Evolutionary conservation across 2,329 filamentous ascomycete species (phyloP), one percentile per base, ranked within the genome.

Genomic region (Fusarium nygamai): DNA sequence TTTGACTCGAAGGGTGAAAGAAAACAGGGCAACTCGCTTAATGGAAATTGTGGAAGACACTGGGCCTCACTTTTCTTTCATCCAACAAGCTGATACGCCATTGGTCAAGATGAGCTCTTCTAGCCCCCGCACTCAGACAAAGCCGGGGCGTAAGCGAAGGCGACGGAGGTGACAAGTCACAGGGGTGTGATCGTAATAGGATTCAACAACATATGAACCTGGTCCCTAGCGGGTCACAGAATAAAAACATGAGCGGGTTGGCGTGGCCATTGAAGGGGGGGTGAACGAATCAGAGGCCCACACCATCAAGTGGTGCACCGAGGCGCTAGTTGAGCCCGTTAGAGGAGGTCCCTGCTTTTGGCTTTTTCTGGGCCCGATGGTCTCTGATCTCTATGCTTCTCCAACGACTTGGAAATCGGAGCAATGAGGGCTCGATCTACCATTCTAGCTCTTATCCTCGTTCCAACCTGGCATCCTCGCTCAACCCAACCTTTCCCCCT

Each of bases 371-470:
- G 72, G 64, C 60, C 67, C 78, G 78, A 80, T 81, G 76, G 63
- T 60, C 73, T 79, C 74, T 79, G 80, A 81, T 81, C 78, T 51
- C 68, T 39, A 66, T 34, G 61, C 53, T 68, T 69, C 74, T 76
- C 75, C 76, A 71, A 36, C 50, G 67, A 53, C 73, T 61, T 81
- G 75, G 72, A 71, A 76, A 83, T 83, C 81, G 82, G 76, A 73
- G 78, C 81, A 82, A 81, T 81, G 71, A 77, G 80, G 62, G 73
- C 64, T 58, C 61, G 67, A 82, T 82, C 79, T 80, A 54, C n/a
- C 43, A 64, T 80, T 76, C 62, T 56, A 66, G 51, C 65, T 73
- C 61, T 72, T 59, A 72, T 69, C 64, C 63, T 68, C 71, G 51
- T 72, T 56, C 63, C 64, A 72, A 61, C 65, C 58, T 65, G 70